phyloP scores from a whole-genome alignment of 768 basidiomycete species.

The Kwoniella dendrophila region DNA sequence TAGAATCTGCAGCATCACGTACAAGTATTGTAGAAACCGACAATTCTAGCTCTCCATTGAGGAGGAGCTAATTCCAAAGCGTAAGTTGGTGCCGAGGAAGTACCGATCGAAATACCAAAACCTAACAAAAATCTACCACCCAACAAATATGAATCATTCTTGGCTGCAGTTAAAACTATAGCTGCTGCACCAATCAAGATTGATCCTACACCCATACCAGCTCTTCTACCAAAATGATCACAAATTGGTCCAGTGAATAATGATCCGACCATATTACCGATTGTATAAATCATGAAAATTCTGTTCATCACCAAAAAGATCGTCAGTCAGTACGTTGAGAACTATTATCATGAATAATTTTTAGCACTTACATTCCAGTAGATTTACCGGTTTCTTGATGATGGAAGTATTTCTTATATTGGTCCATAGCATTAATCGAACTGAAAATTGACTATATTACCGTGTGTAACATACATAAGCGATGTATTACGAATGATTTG shows the following conservation, averaged over 20 bases:
- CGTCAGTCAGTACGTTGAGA: not conserved
- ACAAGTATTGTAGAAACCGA: constrained; percentile 32
- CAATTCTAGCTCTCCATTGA: constrained; percentile 37
- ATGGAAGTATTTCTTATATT: constrained; percentile 33
- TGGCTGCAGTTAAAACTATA: constrained; percentile 61
- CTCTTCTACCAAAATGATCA: constrained; percentile 41
- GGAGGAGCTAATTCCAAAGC: constrained; percentile 28
- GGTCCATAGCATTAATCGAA: constrained; percentile 37
- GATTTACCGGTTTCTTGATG: constrained; percentile 19
- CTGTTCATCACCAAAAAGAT: not conserved
- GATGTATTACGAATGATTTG: too few species aligned
- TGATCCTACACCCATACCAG: constrained; percentile 51
- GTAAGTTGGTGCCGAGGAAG: constrained; percentile 23
- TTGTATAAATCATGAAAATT: constrained; percentile 32
- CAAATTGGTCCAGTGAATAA: constrained; percentile 30
- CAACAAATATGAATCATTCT: constrained; percentile 60
- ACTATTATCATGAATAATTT: not conserved
- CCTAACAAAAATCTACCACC: constrained; percentile 62
- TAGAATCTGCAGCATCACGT: not conserved
- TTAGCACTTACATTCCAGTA: constrained; percentile 23
- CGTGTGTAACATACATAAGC: not conserved
- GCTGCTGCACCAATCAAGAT: constrained; percentile 56
- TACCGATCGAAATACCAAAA: constrained; percentile 59
- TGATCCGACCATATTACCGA: constrained; percentile 29
- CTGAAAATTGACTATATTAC: constrained; percentile 35